phyloP scores from a whole-genome alignment of 345 rosid species.

The Orychophragmus violaceus region DNA sequence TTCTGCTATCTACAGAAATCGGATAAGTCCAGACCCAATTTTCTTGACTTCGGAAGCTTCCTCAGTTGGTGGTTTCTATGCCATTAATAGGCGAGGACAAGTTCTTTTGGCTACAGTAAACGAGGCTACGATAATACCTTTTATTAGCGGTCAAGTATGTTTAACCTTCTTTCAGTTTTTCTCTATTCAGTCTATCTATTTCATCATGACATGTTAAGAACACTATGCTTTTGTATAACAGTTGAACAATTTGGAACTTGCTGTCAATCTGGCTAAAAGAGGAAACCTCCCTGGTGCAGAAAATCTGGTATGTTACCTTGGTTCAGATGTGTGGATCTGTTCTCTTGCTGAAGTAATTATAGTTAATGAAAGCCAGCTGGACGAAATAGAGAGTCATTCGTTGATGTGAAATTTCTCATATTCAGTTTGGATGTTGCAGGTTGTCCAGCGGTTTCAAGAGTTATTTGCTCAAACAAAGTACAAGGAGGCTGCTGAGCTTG shows the following conservation, averaged over 20 bases:
- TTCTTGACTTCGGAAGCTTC: slow-evolving; percentile 97
- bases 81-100: slow-evolving; percentile 91
- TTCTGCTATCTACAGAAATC: slow-evolving; percentile 92
- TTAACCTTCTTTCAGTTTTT: not conserved
- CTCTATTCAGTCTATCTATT: not conserved
- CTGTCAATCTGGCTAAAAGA: slow-evolving; percentile 97
- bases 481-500: slow-evolving; percentile 99
- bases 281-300: slow-evolving; percentile 99
- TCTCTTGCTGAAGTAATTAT: slow-evolving; percentile 3
- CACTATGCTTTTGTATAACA: slow-evolving; percentile 32
- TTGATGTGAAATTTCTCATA: slow-evolving; percentile 2
- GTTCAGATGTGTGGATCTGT: slow-evolving; percentile 17
- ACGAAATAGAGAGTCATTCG: not conserved
- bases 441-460: slow-evolving; percentile 98
- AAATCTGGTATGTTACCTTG: slow-evolving; percentile 61
- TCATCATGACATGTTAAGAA: slow-evolving; percentile 15
- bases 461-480: slow-evolving; percentile 97
- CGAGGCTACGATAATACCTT: slow-evolving; percentile 89
- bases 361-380: not conserved
- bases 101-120: slow-evolving; percentile 87
- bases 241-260: slow-evolving; percentile 98
- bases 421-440: slow-evolving; percentile 47
- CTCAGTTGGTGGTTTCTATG: slow-evolving; percentile 82
- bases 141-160: slow-evolving; percentile 95
- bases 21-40: slow-evolving; percentile 99